These are phyloP conservation scores for Lepidium sativum DNA, from an alignment of 345 rosid genomes.

Conservation along the genomic window DNA sequence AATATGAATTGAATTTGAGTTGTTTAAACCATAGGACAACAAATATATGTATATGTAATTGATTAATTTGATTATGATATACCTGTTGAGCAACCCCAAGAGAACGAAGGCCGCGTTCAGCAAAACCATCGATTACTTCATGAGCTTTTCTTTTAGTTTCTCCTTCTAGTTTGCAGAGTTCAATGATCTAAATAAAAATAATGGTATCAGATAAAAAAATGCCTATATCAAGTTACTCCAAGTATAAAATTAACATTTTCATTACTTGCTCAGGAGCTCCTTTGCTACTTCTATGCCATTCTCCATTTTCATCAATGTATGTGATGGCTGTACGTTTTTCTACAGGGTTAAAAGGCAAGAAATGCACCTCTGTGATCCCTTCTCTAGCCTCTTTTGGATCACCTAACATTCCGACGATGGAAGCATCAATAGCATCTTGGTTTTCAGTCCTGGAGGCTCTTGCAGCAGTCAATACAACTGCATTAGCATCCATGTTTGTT, in stretches of 20 bases:
- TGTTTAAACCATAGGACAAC: background rate
- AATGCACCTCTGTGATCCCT: constrained; percentile 79
- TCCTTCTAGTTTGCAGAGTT: constrained; percentile 61
- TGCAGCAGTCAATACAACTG: constrained; percentile 56
- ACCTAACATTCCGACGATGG: constrained; percentile 77
- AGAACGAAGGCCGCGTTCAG: constrained; percentile 84
- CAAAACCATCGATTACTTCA: constrained; percentile 52
- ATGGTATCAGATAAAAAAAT: background rate
- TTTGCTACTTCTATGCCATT: constrained; percentile 84
- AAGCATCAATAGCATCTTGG: constrained; percentile 97
- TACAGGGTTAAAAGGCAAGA: constrained; percentile 91
- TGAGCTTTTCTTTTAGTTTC: constrained; percentile 44
- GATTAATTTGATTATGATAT: background rate
- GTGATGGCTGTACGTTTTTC: constrained; percentile 95
- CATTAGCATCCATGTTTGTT: constrained; percentile 33
- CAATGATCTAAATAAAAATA: constrained; percentile 43
- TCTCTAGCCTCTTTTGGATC: constrained; percentile 92
- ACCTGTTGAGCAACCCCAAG: constrained; percentile 73
- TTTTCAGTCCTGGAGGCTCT: constrained; percentile 89
- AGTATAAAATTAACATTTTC: background rate
- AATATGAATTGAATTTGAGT: background rate
- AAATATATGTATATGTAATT: background rate
- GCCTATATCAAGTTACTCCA: no score
- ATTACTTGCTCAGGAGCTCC: constrained; percentile 92
- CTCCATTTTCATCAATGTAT: constrained; percentile 51